Conservation (phyloP, 202 grass and related monocot genomes). For the Dendrocalamus latiflorus region DNA sequence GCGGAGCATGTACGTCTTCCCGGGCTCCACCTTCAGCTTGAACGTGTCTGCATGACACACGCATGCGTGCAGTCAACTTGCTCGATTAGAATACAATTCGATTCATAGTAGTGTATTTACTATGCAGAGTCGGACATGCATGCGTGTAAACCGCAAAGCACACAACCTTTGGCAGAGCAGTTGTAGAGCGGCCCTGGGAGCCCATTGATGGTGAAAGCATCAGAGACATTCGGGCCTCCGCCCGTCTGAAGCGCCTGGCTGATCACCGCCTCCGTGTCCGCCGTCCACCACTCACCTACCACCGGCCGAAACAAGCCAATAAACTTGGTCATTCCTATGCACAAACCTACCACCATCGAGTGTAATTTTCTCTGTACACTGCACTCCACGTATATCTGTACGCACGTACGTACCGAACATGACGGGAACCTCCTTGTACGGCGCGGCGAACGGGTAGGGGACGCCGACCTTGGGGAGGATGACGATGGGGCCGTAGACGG, state of each 20-base stretch:
- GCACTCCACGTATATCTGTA: background rate
- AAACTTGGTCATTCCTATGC: background rate
- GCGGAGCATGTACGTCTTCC: constrained; percentile 75
- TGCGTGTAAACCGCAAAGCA: background rate
- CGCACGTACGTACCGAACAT: constrained; percentile 44
- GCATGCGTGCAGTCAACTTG: background rate
- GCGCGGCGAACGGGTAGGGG: constrained; percentile 61
- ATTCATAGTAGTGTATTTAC: background rate
- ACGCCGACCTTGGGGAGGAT: constrained; percentile 67
- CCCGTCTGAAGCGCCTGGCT: constrained; percentile 66
- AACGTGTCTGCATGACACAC: constrained; percentile 56
- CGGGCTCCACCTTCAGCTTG: constrained; percentile 72
- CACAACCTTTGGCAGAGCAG: constrained; percentile 60
- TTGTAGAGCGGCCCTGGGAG: constrained; percentile 76
- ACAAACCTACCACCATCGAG: background rate
- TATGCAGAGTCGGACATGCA: background rate
- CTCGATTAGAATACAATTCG: background rate
- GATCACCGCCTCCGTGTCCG: constrained; percentile 73
- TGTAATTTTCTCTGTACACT: background rate
- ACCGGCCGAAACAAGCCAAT: background rate
- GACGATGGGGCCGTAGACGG: constrained; percentile 62
- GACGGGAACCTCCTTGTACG: constrained; percentile 69
- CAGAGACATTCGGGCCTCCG: constrained; percentile 66
- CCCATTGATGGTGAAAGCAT: constrained; percentile 81
- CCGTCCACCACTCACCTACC: constrained; percentile 82